phyloP scores from a whole-genome alignment of 2,329 filamentous ascomycete genomes.

The Sporothrix sp. region DNA sequence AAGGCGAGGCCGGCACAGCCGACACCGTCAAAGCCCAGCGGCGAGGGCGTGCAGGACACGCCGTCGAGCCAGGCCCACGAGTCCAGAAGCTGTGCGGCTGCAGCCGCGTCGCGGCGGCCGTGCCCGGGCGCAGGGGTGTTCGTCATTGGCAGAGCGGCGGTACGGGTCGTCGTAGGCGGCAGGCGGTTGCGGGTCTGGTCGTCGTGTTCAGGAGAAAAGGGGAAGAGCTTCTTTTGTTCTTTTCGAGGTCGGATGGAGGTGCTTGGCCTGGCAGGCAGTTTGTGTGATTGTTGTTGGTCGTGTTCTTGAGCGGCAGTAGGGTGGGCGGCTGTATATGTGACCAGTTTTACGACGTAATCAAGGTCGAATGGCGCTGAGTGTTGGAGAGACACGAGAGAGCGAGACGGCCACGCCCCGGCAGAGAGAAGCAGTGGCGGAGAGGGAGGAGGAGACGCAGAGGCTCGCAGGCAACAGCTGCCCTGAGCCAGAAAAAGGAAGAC shows the following conservation, averaged over 20 bases:
- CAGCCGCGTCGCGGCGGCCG: neutral
- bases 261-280: neutral
- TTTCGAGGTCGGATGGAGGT: neutral
- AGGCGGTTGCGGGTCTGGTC: neutral
- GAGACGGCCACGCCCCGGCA: no score
- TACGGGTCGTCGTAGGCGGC: neutral
- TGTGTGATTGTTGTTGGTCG: neutral
- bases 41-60: neutral
- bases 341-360: slow-evolving; percentile 16
- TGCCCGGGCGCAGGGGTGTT: neutral
- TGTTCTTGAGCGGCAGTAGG: neutral
- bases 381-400: slow-evolving; percentile 1
- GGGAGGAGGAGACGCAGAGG: neutral
- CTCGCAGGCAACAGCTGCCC: no score
- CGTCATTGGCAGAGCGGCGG: neutral
- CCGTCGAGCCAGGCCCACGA: neutral
- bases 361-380: slow-evolving; percentile 9
- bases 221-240: no score
- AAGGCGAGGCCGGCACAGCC: neutral
- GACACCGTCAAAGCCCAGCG: neutral
- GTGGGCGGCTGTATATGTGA: slow-evolving; percentile 5
- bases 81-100: neutral
- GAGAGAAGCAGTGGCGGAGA: no score
- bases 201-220: no score
- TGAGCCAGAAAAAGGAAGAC: neutral